Conservation (phyloP, 164 flowering plant genomes). For the Umbellularia californica region DNA sequence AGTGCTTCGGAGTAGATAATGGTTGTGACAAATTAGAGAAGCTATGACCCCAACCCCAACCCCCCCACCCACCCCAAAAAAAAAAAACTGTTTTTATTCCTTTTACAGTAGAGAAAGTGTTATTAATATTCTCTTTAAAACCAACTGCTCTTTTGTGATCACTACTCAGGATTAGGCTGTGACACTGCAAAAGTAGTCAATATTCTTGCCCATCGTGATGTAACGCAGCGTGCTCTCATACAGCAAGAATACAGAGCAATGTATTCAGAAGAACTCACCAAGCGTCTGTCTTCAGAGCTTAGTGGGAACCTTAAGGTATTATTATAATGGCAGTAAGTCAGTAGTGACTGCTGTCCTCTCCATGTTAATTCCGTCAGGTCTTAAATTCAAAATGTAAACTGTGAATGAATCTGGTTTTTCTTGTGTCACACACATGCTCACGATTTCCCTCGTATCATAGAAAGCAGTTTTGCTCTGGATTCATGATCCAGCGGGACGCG, state of each 20-base stretch:
- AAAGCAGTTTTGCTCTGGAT: constrained; percentile 72
- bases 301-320: constrained; percentile 60
- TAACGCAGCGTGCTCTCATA: constrained; percentile 55
- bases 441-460: constrained; percentile 25
- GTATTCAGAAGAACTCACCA: constrained; percentile 52
- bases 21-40: no score
- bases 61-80: no score
- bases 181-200: constrained; percentile 54
- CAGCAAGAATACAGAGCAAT: constrained; percentile 60
- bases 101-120: no score
- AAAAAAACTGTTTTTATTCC: no score
- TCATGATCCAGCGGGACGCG: constrained; percentile 59
- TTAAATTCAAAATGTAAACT: background rate
- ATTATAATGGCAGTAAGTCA: no score
- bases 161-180: constrained; percentile 64
- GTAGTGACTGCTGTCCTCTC: background rate
- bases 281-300: constrained; percentile 60
- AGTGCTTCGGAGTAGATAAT: no score
- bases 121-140: background rate
- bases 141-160: background rate
- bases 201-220: constrained; percentile 69
- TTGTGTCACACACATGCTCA: background rate
- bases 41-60: no score
- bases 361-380: background rate
- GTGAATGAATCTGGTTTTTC: background rate